Evolutionary conservation across 1,284 basidiomycete species (phyloP), one percentile per base, ranked within the genome.

Genomic region (Trichosporon coremiiforme): DNA sequence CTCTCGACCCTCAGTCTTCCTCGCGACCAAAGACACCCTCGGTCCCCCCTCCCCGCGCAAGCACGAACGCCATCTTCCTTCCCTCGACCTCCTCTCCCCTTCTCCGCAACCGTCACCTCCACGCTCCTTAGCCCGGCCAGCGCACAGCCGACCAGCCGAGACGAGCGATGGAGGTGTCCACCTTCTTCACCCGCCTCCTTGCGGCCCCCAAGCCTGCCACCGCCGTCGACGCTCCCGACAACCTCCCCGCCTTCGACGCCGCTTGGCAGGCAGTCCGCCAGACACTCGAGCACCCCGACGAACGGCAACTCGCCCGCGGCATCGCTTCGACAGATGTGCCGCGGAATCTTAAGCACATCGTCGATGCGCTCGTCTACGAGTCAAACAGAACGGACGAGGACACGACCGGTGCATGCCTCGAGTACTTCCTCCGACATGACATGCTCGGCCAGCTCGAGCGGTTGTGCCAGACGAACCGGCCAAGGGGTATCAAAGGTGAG

Each of bases 361-460:
- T 94, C 3, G 92, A 95, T 81, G 87, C 91, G 2, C 86, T 98
- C 60, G 92, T 96, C 17, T 89, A 90, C 85, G 95, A 97, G 82
- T 90, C 91, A 29, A 90, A 90, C 17, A 86, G 90, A 72, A 88
- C 87, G 20, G 92, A 94, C 76, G 91, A 92, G 84, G 92, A 92
- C 70, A 88, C 87, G 12, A 93, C 92, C 3, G 94, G 94, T 25
- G 89, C 88, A 17, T 96, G 94, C 79, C 85, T 97, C 72, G 96
- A 98, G 82, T 94, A 93, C 82, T 86, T 97, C 35, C 85, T 98
- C 65, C 93, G 95, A 85, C 91, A 95, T 77, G 93, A 94, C 85
- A 87, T 95, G 0, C 85, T 96, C 22, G 90, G 90, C 1, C 88
- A 88, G 1, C 89, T 97, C n/a, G 94, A 95, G 70, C 88, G 89